Evolutionary conservation across 139 green algal species (phyloP), one percentile per base, ranked within the genome.

Genomic region (Zygnema cylindricum): DNA sequence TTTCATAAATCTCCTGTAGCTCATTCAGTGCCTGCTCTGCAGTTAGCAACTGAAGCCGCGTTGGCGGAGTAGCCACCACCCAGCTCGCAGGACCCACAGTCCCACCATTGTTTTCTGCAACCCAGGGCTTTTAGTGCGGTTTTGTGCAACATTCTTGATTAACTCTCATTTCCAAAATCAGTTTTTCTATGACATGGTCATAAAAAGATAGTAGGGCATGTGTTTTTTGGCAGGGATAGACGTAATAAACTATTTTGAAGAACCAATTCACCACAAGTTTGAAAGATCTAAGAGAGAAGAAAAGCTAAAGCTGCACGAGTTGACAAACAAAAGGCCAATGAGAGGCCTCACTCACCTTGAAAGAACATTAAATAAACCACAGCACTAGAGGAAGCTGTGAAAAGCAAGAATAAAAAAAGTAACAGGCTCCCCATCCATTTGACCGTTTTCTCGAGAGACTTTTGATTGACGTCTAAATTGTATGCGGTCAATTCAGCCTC

Each of bases 401-500:
- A 63, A 1, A 85, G 39, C 22, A 85, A 33, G 38, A 85, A 32
- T 38, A 85, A 41, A 35, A 63, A 30, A 33, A 85, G 78, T 41
- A 85, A n/a, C 33, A 85, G 39, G 23, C 71, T 23, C 81, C 73
- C 36, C 81, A 69, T 42, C 81, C 39, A 86, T 23, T 43, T n/a
- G 0, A 86, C 81, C 30, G 81, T 86, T 42, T n/a, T 63, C 25
- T 86, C 81, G 0, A 86, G 38, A 0, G 81, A 79, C 23, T n/a
- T 43, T 1, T 77, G 71, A 1, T 42, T 86, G 21, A 42, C 81
- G 2, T 86, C 81, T 30, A 43, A 42, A 42, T 78, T 42, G 57
- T 78, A 39, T 69, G 49, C 81, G 23, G 33, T 81, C 43, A 87
- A 54, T 38, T 54, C 3, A n/a, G 81, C 81, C 42, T 87, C 81